These are phyloP conservation scores for Escallonia rubra DNA, from an alignment of 129 eudicot genomes.

Conservation along the genomic window DNA sequence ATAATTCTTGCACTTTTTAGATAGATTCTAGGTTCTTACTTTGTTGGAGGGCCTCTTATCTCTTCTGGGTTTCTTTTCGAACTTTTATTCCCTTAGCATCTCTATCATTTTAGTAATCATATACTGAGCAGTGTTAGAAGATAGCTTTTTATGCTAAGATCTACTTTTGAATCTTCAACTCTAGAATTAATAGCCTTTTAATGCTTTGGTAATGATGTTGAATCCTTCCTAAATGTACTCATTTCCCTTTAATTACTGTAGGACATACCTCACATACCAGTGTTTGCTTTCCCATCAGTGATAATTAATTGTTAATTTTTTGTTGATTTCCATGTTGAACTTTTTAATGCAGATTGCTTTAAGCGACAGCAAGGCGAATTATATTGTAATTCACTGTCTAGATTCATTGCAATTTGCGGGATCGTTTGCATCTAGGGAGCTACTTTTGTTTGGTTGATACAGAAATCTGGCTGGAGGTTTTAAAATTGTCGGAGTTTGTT, in stretches of 20 bases:
- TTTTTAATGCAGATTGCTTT: constrained; percentile 34
- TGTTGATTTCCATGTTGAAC: constrained; percentile 5
- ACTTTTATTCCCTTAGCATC: constrained; percentile 7
- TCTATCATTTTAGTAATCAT: not conserved
- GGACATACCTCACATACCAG: constrained; percentile 19
- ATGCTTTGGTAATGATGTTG: constrained; percentile 1
- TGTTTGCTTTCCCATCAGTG: constrained; percentile 9
- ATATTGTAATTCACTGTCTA: not conserved
- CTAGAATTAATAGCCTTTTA: not conserved
- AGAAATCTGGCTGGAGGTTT: constrained; percentile 1
- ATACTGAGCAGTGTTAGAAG: not conserved
- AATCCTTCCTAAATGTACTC: constrained; percentile 13
- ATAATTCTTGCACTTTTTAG: not conserved
- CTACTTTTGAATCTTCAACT: not conserved
- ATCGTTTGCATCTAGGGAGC: constrained; percentile 3
- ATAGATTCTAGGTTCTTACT: constrained; percentile 27
- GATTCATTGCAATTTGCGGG: not conserved
- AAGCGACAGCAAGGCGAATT: no score
- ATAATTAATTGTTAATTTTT: constrained; percentile 13
- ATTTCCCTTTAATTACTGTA: constrained; percentile 2
- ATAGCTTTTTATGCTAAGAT: not conserved
- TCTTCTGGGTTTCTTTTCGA: no score
- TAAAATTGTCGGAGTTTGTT: not conserved
- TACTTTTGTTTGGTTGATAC: not conserved
- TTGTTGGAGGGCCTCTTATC: constrained; percentile 11